These are phyloP conservation scores for Danielozyma ontarioensis DNA, from an alignment of 805 yeast species.

Conservation along the genomic window DNA sequence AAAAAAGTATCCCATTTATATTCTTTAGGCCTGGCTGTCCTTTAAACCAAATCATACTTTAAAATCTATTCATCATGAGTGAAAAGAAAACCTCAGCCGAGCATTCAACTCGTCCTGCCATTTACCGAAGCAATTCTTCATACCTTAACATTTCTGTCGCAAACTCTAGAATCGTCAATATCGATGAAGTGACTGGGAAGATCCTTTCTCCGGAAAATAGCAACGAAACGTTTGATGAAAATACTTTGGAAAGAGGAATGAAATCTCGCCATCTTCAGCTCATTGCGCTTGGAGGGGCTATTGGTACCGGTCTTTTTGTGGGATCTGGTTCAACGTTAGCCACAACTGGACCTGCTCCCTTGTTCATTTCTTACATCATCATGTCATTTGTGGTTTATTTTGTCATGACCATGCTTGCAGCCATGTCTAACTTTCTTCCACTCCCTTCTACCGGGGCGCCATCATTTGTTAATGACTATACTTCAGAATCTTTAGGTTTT, in stretches of 20 bases:
- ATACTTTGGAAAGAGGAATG: conserved; percentile 11
- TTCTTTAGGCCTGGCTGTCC: too few relatives aligned
- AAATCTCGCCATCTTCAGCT: conserved; percentile 15
- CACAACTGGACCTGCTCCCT: conserved; percentile 12
- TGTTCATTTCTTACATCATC: conserved; percentile 4
- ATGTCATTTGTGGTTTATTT: neutral
- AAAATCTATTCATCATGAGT: too few relatives aligned
- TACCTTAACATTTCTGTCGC: conserved; percentile 23
- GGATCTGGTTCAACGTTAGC: conserved; percentile 13
- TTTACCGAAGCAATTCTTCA: conserved; percentile 20
- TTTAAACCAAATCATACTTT: too few relatives aligned
- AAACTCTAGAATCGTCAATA: conserved; percentile 20
- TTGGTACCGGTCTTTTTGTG: conserved; percentile 17
- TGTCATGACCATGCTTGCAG: conserved; percentile 4
- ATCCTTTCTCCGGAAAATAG: conserved; percentile 14
- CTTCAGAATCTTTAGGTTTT: conserved; percentile 23
- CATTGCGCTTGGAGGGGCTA: conserved; percentile 18
- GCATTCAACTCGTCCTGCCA: conserved; percentile 9
- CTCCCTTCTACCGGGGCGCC: conserved; percentile 1
- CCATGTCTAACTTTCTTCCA: conserved; percentile 21
- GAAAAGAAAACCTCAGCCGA: too few relatives aligned
- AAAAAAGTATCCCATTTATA: too few relatives aligned
- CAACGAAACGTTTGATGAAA: conserved; percentile 14
- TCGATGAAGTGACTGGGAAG: conserved; percentile 18
- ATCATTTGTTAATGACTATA: conserved; percentile 4